These are phyloP conservation scores for Erodium moschatum DNA, from an alignment of 441 rosid genomes.

Conservation along the genomic window DNA sequence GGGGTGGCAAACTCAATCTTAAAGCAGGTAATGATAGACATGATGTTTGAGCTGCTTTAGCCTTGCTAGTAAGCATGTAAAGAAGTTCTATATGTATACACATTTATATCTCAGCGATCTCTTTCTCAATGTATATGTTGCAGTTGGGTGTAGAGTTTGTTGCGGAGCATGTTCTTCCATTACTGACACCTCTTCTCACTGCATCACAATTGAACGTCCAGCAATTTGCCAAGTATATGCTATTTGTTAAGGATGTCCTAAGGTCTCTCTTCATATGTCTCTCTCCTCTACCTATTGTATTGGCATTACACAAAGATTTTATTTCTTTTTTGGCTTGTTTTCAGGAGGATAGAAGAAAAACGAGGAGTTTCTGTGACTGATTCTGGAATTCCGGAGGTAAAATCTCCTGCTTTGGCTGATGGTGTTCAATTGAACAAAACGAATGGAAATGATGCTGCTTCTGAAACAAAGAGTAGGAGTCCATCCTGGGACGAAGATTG, in stretches of 20 bases:
- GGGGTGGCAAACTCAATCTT: slow-evolving; percentile 81
- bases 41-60: not conserved
- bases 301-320: not conserved
- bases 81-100: too few species aligned
- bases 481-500: slow-evolving; percentile 85
- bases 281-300: not conserved
- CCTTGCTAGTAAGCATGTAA: too few species aligned
- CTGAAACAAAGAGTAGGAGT: slow-evolving; percentile 29
- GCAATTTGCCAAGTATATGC: slow-evolving; percentile 86
- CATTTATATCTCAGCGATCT: slow-evolving; percentile 8
- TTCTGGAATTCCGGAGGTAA: slow-evolving; percentile 52
- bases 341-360: slow-evolving; percentile 82
- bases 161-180: slow-evolving; percentile 73
- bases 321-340: slow-evolving; percentile 11
- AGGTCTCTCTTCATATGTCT: slow-evolving; percentile 33
- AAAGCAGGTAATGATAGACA: slow-evolving; percentile 50
- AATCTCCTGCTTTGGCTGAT: slow-evolving; percentile 31
- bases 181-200: slow-evolving; percentile 69
- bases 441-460: slow-evolving; percentile 38
- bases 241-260: slow-evolving; percentile 76
- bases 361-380: slow-evolving; percentile 70
- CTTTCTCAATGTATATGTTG: slow-evolving; percentile 14
- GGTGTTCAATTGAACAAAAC: slow-evolving; percentile 39
- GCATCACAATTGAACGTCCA: slow-evolving; percentile 80
- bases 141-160: slow-evolving; percentile 79